Evolutionary conservation across 2,329 filamentous ascomycete species (phyloP).

Genomic region (Tolypocladium pustulatum): DNA sequence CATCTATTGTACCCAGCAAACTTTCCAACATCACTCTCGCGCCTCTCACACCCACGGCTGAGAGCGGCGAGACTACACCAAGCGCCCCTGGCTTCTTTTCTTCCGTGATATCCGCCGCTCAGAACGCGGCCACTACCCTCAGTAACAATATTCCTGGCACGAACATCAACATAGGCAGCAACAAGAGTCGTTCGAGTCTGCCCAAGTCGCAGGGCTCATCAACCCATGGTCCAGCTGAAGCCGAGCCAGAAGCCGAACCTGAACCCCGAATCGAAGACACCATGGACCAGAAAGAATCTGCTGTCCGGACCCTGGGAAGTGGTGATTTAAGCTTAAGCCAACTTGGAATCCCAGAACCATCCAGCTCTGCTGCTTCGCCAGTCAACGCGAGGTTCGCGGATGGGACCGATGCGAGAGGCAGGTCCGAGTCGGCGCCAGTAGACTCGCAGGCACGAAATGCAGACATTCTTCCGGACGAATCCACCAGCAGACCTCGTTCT

Average conservation of each 20-base stretch:
- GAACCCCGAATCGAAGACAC: slow-evolving; percentile 17
- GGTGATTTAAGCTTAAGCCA: slow-evolving; percentile 86
- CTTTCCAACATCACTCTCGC: slow-evolving; percentile 65
- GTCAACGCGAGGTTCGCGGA: slow-evolving; percentile 46
- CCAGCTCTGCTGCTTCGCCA: slow-evolving; percentile 42
- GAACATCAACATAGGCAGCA: slow-evolving; percentile 39
- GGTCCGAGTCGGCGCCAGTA: slow-evolving; percentile 50
- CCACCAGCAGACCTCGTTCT: slow-evolving; percentile 34
- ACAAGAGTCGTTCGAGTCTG: slow-evolving; percentile 20
- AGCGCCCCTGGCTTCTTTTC: slow-evolving; percentile 77
- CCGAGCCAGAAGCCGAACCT: slow-evolving; percentile 26
- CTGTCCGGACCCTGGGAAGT: slow-evolving; percentile 78
- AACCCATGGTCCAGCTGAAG: slow-evolving; percentile 17
- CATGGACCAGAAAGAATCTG: slow-evolving; percentile 55
- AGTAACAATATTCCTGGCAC: slow-evolving; percentile 65
- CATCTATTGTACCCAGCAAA: slow-evolving; percentile 64
- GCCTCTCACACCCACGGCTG: slow-evolving; percentile 66
- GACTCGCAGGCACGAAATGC: slow-evolving; percentile 24
- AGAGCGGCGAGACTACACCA: slow-evolving; percentile 48
- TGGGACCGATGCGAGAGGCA: slow-evolving; percentile 30
- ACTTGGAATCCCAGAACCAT: slow-evolving; percentile 63
- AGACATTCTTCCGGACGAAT: slow-evolving; percentile 22
- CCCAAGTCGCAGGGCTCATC: slow-evolving; percentile 15
- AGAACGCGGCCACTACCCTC: slow-evolving; percentile 74
- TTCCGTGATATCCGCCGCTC: slow-evolving; percentile 82